These are phyloP conservation scores for Spathaspora gorwiae DNA, from an alignment of 805 yeast species.

Conservation along the genomic window DNA sequence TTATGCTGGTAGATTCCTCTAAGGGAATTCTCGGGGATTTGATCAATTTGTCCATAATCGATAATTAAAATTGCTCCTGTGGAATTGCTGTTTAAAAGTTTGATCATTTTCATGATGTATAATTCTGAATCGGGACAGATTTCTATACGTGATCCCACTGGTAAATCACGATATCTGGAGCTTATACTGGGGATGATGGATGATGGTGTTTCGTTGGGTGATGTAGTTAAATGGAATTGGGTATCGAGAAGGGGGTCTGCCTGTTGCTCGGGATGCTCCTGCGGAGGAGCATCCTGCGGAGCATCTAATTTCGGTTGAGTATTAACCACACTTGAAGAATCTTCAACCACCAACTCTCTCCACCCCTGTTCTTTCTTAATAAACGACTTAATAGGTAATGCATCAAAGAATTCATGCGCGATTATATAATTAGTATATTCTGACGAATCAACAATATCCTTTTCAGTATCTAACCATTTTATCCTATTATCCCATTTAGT, in stretches of 20 bases:
- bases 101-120: slow-evolving; percentile 50
- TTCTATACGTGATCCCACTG: slow-evolving; percentile 59
- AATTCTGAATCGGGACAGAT: slow-evolving; percentile 70
- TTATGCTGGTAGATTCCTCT: slow-evolving; percentile 71
- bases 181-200: slow-evolving; percentile 51
- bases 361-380: slow-evolving; percentile 59
- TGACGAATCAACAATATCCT: slow-evolving; percentile 30
- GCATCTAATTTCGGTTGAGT: slow-evolving; percentile 26
- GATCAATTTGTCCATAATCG: slow-evolving; percentile 68
- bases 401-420: slow-evolving; percentile 88
- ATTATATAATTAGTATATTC: slow-evolving; percentile 49
- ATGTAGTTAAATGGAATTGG: slow-evolving; percentile 52
- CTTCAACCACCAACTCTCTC: slow-evolving; percentile 75
- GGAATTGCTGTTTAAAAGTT: slow-evolving; percentile 28
- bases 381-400: slow-evolving; percentile 73
- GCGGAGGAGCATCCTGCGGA: slow-evolving; percentile 4
- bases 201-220: slow-evolving; percentile 59
- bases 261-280: neutral
- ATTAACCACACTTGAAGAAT: slow-evolving; percentile 31
- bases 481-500: slow-evolving; percentile 52
- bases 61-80: slow-evolving; percentile 65
- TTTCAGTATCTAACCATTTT: slow-evolving; percentile 58
- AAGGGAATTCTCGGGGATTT: slow-evolving; percentile 66
- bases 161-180: slow-evolving; percentile 49
- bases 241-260: slow-evolving; percentile 16